phyloP scores from a whole-genome alignment of 345 rosid genomes.

The Geranium rotundifolium region DNA sequence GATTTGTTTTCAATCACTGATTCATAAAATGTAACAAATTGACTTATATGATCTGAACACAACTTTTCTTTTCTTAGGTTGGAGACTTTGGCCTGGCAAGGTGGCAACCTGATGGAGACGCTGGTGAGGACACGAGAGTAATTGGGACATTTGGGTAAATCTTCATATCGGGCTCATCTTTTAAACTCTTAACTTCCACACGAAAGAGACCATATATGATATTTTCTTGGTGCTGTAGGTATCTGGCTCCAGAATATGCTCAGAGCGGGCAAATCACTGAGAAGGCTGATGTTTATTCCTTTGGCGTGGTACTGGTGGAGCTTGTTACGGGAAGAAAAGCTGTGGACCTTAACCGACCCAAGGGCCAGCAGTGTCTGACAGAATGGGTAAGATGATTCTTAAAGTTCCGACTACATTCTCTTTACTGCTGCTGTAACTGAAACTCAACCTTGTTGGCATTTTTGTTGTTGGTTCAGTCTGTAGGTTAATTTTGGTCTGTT shows the following conservation, averaged over 20 bases:
- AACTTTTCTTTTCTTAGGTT: conserved; percentile 37
- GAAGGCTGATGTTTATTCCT: conserved; percentile 95
- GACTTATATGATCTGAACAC: conserved; percentile 3
- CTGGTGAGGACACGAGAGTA: conserved; percentile 89
- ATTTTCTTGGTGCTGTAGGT: conserved; percentile 38
- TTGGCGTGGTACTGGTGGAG: conserved; percentile 93
- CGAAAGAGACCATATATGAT: conserved; percentile 1
- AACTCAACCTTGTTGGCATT: no score
- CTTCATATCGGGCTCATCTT: conserved; percentile 9
- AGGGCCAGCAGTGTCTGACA: conserved; percentile 94
- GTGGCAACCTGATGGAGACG: conserved; percentile 99
- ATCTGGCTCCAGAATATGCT: conserved; percentile 97
- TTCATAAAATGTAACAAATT: neutral
- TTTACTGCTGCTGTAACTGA: no score
- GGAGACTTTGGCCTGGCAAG: conserved; percentile 99
- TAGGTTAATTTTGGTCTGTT: neutral
- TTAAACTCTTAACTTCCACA: conserved; percentile 2
- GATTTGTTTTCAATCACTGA: neutral
- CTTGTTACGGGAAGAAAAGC: conserved; percentile 96
- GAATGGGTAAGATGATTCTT: conserved; percentile 66
- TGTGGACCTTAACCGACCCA: conserved; percentile 77
- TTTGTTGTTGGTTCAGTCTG: neutral
- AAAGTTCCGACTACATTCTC: neutral
- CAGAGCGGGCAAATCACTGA: conserved; percentile 98
- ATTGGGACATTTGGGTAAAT: conserved; percentile 97